Evolutionary conservation across 306 rosid genomes (phyloP).

Genomic region (Prunus salicina): DNA sequence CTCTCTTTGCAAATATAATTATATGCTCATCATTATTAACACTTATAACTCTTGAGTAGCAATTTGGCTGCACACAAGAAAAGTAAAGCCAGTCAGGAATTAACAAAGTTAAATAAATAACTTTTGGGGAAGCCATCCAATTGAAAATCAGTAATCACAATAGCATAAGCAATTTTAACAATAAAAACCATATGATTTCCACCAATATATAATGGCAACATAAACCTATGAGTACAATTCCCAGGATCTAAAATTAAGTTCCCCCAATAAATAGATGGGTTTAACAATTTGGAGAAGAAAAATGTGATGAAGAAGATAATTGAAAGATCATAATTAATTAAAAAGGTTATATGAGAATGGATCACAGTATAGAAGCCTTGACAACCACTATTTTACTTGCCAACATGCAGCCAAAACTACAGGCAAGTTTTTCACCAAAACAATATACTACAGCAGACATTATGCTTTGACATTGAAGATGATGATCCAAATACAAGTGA

Average conservation of each 20-base stretch:
- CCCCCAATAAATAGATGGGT: neutral
- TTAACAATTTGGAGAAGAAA: neutral
- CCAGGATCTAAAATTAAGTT: neutral
- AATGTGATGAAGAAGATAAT: neutral
- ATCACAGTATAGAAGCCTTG: neutral
- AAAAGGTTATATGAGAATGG: neutral
- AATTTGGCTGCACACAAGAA: constrained; percentile 81
- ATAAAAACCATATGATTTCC: neutral
- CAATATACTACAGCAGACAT: neutral
- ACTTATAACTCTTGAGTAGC: constrained; percentile 94
- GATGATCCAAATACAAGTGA: neutral
- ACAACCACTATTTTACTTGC: neutral
- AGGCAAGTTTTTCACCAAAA: neutral
- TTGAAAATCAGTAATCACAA: neutral
- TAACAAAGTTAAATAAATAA: neutral
- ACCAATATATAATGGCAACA: neutral
- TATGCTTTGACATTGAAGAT: neutral
- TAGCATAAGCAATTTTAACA: neutral
- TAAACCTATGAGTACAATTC: neutral
- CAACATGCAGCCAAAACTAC: neutral
- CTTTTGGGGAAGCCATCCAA: neutral
- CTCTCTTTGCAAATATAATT: constrained; percentile 94
- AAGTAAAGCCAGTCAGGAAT: constrained; percentile 19
- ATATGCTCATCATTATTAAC: constrained; percentile 91
- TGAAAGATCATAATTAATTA: neutral